Percentiles rank a stretch among this genome's conserved stretches.
These are phyloP conservation scores for Lasiosphaeria hispida DNA, from an alignment of 495 filamentous ascomycete genomes.

Conservation along the genomic window DNA sequence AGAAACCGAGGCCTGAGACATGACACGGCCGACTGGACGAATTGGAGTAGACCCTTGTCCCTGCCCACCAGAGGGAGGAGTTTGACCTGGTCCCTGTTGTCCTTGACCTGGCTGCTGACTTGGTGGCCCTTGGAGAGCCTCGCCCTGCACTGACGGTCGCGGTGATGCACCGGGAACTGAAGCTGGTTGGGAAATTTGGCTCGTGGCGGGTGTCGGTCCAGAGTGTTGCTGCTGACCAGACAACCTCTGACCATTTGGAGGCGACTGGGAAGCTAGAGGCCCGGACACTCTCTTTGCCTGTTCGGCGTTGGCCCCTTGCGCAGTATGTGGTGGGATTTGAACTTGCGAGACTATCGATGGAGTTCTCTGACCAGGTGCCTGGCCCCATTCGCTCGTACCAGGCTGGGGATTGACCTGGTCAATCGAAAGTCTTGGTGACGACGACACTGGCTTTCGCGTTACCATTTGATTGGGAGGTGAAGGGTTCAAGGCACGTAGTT, in stretches of 20 bases:
- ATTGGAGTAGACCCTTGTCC: not conserved
- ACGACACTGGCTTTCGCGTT: slow-evolving; percentile 13
- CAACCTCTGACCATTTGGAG: not conserved
- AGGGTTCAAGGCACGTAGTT: not conserved
- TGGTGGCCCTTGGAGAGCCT: not conserved
- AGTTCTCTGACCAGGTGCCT: not conserved
- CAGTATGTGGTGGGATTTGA: not conserved
- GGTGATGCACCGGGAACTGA: slow-evolving; percentile 4
- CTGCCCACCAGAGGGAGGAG: not conserved
- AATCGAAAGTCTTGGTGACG: not conserved
- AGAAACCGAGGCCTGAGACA: not conserved
- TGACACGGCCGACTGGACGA: not conserved
- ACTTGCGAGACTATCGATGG: slow-evolving; percentile 2
- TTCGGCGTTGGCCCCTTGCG: not conserved
- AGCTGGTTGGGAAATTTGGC: too few relatives aligned
- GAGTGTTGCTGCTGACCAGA: slow-evolving; percentile 5
- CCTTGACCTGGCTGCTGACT: not conserved
- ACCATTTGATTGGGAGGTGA: slow-evolving; percentile 12
- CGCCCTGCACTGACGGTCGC: slow-evolving; percentile 5
- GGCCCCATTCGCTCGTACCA: not conserved
- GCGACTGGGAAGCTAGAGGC: not conserved
- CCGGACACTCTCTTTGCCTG: not conserved
- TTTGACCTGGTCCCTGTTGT: too few relatives aligned
- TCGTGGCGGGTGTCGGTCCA: not conserved
- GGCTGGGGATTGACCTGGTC: not conserved